Evolutionary conservation across 345 rosid genomes (phyloP).

Genomic region (Dipteronia dyeriana): DNA sequence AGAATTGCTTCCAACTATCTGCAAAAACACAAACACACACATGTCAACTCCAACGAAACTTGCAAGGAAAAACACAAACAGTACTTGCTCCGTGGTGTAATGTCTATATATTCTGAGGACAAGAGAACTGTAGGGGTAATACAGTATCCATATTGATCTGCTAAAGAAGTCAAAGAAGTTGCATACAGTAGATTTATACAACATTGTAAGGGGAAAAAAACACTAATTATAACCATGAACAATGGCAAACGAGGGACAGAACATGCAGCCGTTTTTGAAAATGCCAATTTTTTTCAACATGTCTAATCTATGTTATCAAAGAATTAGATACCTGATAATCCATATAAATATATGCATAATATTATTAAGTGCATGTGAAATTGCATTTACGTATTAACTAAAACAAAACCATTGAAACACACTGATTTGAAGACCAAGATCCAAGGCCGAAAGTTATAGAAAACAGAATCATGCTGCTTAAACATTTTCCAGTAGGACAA

Average conservation of each 20-base stretch:
- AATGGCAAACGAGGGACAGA: not conserved
- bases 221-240: not conserved
- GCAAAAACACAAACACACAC: conserved; percentile 17
- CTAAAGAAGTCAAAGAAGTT: not conserved
- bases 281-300: not conserved
- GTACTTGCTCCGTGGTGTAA: not conserved
- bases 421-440: not conserved
- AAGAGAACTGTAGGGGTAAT: not conserved
- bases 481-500: not conserved
- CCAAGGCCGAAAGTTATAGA: not conserved
- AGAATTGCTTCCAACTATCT: conserved; percentile 70
- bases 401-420: not conserved
- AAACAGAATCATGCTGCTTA: not conserved
- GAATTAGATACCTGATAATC: not conserved
- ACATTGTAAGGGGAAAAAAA: not conserved
- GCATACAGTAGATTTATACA: not conserved
- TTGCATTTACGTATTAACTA: not conserved
- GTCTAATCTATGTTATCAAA: not conserved
- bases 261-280: not conserved
- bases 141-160: not conserved
- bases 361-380: not conserved
- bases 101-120: not conserved
- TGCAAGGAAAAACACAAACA: not conserved
- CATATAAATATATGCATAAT: not conserved
- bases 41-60: not conserved